Base-by-base conservation (phyloP, 148 eudicot species). In the Salicornia ramosissima region DNA sequence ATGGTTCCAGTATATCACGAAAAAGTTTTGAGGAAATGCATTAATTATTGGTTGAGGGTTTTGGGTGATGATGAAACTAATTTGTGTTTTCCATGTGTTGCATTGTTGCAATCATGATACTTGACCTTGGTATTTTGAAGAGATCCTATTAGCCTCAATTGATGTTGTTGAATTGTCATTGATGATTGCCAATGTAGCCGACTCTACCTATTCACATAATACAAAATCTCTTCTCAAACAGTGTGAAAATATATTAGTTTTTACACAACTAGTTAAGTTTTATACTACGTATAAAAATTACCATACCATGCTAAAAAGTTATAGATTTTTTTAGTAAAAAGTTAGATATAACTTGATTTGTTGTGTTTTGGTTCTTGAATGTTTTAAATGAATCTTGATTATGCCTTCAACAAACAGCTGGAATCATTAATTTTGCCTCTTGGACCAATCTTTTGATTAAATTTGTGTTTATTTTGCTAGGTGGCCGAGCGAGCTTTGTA, bases 401-500 rank as follows among this genome's bases (percentile, higher is more conserved):
- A 24, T 42, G 12, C 4, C 22, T 64, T 64, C 69, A 45, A 16
- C 39, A 29, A 13, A 31, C 18, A 55, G 25, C 21, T 68, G 64
- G 40, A 46, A 22, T 0, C 46, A 14, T 49, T 16, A 47, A 14
- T 36, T 70, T 56, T 58, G n/a, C 26, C 6, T 46, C 47, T 74
- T 58, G 21, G 60, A 22, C 64, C 55, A 13, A 33, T 61, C 39
- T 21, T 62, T 50, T 43, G 19, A 31, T 42, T n/a, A 52, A 53
- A 40, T 52, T 68, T 54, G 15, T 63, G 46, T 8, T 47, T 73
- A 58, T 26, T 33, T 36, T 62, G 64, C 73, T 76, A 79, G 85
- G 85, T 82, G 61, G 85, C 85, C 24, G 85, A 82, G 65, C 76
- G 85, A 21, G 82, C 85, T 16, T 64, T 82, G 64, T 82, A 79